phyloP scores from a whole-genome alignment of 2,329 filamentous ascomycete genomes.

The Hymenoscyphus fraxineus region DNA sequence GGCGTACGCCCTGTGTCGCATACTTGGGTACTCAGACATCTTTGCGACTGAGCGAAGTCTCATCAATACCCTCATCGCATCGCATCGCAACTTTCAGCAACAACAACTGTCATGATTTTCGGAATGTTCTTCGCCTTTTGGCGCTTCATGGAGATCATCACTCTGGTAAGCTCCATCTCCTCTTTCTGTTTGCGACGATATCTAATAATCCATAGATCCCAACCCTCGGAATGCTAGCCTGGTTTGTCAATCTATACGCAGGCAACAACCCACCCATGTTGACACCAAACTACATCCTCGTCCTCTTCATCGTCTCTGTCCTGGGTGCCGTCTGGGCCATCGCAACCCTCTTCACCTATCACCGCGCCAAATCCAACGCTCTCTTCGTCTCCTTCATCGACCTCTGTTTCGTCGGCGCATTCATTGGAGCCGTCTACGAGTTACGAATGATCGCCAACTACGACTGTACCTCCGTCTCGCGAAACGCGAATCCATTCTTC shows the following conservation, averaged over 20 bases:
- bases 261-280: constrained; percentile 46
- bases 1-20: background rate
- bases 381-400: constrained; percentile 59
- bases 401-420: constrained; percentile 57
- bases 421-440: constrained; percentile 60
- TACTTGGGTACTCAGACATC: background rate
- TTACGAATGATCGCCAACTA: constrained; percentile 56
- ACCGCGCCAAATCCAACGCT: constrained; percentile 58
- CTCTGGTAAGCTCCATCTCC: constrained; percentile 47
- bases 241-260: constrained; percentile 60
- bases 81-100: constrained; percentile 4
- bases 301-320: constrained; percentile 65
- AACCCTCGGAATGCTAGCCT: constrained; percentile 62
- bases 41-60: background rate
- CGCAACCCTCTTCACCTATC: constrained; percentile 64
- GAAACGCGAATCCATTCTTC: constrained; percentile 43
- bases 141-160: constrained; percentile 60
- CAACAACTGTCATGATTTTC: constrained; percentile 50
- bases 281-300: constrained; percentile 59
- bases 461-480: constrained; percentile 62
- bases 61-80: constrained; percentile 6
- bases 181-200: background rate
- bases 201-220: constrained; percentile 49
- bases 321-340: constrained; percentile 61
- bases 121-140: constrained; percentile 60